Evolutionary conservation across 2,329 filamentous ascomycete genomes (phyloP).

Genomic region (Microcyclosporella mali): DNA sequence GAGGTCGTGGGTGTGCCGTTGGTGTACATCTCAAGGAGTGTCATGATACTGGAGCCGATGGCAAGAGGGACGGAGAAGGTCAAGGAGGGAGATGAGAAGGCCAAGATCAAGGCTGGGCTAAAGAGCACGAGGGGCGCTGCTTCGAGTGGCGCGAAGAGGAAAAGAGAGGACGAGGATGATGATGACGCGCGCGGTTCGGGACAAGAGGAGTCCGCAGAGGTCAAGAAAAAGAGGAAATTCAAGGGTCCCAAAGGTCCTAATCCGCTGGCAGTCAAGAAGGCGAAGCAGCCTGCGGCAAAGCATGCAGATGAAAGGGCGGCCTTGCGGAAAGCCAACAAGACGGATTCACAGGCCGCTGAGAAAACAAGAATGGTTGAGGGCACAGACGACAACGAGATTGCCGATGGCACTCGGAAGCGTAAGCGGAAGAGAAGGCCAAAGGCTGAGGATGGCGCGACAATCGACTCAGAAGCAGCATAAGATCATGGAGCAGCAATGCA

Average conservation of each 20-base stretch:
- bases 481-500: too few relatives aligned
- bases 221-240: conserved; percentile 49
- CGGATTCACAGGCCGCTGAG: conserved; percentile 24
- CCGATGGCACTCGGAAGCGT: conserved; percentile 16
- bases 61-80: conserved; percentile 58
- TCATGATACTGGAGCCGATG: conserved; percentile 77
- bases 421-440: conserved; percentile 21
- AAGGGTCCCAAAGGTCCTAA: conserved; percentile 64
- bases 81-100: conserved; percentile 62
- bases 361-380: conserved; percentile 12
- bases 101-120: conserved; percentile 67
- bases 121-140: conserved; percentile 30
- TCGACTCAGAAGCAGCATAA: not conserved
- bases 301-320: conserved; percentile 13
- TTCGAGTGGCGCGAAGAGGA: conserved; percentile 29
- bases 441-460: conserved; percentile 7
- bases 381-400: conserved; percentile 1
- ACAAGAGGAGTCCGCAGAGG: conserved; percentile 31
- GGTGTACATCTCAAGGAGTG: conserved; percentile 70
- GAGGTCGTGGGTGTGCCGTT: conserved; percentile 66
- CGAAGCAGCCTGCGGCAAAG: conserved; percentile 45
- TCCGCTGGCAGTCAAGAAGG: conserved; percentile 64
- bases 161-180: conserved; percentile 22
- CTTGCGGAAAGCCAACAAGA: conserved; percentile 22
- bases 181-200: conserved; percentile 17